Base-by-base conservation (phyloP, 1,139 yeast species). In the Candida glucosophila region DNA sequence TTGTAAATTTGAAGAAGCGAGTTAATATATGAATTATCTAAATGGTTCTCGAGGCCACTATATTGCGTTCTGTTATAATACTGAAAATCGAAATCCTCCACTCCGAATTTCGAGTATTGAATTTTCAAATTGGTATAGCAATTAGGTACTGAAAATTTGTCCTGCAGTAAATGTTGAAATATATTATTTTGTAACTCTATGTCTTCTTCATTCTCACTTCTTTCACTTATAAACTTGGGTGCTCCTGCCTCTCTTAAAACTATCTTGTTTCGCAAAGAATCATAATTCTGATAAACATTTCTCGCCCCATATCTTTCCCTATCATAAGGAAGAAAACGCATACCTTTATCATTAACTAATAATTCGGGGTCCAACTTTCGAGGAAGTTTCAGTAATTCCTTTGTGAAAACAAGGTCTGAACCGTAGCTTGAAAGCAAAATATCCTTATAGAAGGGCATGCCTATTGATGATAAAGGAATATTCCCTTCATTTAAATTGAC, bases 11-110 rank as follows among this genome's bases (percentile, higher is more conserved):
- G 97, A 7, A 92, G 43, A 17, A 88, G 53, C 0, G 95, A 66
- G 46, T 92, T 92, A 29, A 81, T 67, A 46, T 83, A 85, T 0
- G 93, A 71, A 42, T 82, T 83, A 27, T 81, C 86, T 9, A 80
- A 68, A 44, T 85, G 92, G 12, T 86, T 79, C 48, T 90, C 97
- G 17, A 92, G 59, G 0, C 98, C 97, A n/a, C 95, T 73, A 39
- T 62, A 80, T 2, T 49, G 43, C 0, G 97, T 82, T 25, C 65
- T 61, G 45, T 88, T 86, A 57, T 81, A 90, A 41, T 76, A 79
- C 29, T 72, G 77, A 46, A 90, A 90, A 55, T 92, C 96, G 54
- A 90, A 90, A 51, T 86, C 96, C 39, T 80, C 86, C 15, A 92
- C 88, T 12, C 98, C 98, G 52, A 86, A 90, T 41, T 73, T 79